These are phyloP conservation scores for Dryas drummondii DNA, from an alignment of 306 rosid genomes.

Conservation along the genomic window DNA sequence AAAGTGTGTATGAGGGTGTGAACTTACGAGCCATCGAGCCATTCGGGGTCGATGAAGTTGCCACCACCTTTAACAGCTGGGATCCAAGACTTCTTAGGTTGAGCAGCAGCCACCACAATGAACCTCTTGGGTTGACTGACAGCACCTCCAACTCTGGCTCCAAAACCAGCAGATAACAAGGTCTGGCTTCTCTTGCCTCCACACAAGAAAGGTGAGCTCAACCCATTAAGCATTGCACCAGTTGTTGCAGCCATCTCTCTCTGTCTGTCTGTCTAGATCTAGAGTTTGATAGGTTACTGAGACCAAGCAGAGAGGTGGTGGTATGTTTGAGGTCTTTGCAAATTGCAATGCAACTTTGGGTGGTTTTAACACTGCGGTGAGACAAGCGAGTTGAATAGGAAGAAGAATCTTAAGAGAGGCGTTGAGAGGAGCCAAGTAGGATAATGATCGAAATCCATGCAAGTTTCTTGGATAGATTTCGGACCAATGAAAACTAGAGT, in stretches of 20 bases:
- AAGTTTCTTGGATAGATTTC: conserved; percentile 76
- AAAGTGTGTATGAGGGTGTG: no score
- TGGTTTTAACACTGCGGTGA: conserved; percentile 17
- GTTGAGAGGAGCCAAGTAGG: conserved; percentile 57
- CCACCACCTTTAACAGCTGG: conserved; percentile 77
- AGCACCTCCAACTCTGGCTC: conserved; percentile 43
- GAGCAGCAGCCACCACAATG: conserved; percentile 58
- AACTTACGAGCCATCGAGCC: conserved; percentile 99
- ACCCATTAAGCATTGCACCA: conserved; percentile 75
- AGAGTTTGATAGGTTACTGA: not conserved
- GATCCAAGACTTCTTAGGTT: conserved; percentile 66
- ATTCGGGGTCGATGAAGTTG: conserved; percentile 80
- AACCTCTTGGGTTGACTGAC: conserved; percentile 41
- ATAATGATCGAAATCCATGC: conserved; percentile 60
- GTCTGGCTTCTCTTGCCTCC: conserved; percentile 74
- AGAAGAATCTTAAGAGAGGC: conserved; percentile 40
- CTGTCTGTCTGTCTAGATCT: not conserved
- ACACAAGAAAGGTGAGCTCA: conserved; percentile 72
- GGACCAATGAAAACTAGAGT: conserved; percentile 60
- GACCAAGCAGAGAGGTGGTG: not conserved
- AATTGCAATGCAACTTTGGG: not conserved
- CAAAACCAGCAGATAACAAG: conserved; percentile 43
- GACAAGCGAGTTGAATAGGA: conserved; percentile 8
- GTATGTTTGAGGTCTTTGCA: not conserved
- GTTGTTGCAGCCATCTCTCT: conserved; percentile 85